A percentile compares a stretch with the other conserved stretches of the same genome.
Conservation (phyloP, 2,329 filamentous ascomycete species). For the Alternaria viburni region DNA sequence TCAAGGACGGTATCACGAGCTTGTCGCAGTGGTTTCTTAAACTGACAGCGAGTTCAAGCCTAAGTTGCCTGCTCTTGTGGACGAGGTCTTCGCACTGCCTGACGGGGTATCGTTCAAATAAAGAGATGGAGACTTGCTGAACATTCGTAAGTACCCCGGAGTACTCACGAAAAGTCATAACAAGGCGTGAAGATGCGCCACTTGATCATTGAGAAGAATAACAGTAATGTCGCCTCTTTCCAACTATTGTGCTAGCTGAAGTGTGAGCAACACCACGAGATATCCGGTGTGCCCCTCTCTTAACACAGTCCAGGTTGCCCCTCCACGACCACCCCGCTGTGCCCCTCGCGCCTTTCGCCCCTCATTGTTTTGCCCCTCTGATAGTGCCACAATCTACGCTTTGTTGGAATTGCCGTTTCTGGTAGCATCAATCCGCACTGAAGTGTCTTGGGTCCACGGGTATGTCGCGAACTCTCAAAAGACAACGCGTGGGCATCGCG, state of each 20-base stretch:
- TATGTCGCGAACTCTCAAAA: not conserved
- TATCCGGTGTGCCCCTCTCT: not conserved
- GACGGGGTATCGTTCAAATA: not conserved
- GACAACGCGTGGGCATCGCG: not conserved
- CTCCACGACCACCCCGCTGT: slow-evolving; percentile 15
- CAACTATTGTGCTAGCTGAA: not conserved
- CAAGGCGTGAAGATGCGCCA: not conserved
- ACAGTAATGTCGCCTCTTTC: not conserved
- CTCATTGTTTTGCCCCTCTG: slow-evolving; percentile 24
- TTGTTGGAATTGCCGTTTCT: not conserved
- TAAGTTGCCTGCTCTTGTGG: not conserved
- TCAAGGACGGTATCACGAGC: not conserved
- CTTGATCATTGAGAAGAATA: not conserved
- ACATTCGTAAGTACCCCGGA: not conserved
- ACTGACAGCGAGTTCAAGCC: not conserved
- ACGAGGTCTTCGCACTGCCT: not conserved
- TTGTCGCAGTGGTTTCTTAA: not conserved
- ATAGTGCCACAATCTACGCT: slow-evolving; percentile 19
- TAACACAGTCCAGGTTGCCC: slow-evolving; percentile 6
- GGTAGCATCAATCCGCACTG: not conserved
- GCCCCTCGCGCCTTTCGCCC: slow-evolving; percentile 11
- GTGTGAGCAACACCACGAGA: not conserved
- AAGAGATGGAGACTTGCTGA: not conserved
- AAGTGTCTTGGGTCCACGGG: not conserved
- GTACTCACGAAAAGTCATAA: not conserved